Percentiles rank a stretch among this genome's conserved stretches.
These are phyloP conservation scores for Russula lepida DNA, from an alignment of 768 basidiomycete genomes.

Conservation along the genomic window DNA sequence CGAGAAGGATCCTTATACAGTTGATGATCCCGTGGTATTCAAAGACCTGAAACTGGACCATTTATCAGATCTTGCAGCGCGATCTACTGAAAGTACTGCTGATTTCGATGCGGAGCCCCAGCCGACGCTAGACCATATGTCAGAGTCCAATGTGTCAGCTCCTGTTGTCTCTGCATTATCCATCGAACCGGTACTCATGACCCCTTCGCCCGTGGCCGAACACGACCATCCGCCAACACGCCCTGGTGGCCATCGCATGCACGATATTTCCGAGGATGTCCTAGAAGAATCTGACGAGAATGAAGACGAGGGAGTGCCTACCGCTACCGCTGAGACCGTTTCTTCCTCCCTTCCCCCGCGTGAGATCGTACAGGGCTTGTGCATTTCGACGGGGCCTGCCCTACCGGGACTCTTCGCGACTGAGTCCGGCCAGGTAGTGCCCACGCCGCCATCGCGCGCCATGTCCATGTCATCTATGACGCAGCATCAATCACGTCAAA, in stretches of 20 bases:
- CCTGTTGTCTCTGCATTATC: slow-evolving; percentile 19
- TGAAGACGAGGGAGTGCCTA: background rate
- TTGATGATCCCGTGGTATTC: slow-evolving; percentile 6
- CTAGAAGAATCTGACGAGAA: slow-evolving; percentile 11
- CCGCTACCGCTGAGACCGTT: background rate
- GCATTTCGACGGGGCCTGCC: slow-evolving; percentile 41
- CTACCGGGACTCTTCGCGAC: slow-evolving; percentile 22
- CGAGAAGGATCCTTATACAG: slow-evolving; percentile 17
- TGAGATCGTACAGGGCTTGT: slow-evolving; percentile 43
- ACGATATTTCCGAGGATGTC: slow-evolving; percentile 23
- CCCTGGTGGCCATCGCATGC: slow-evolving; percentile 33
- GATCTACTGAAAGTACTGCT: background rate
- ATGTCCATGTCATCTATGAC: slow-evolving; percentile 23
- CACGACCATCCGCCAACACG: slow-evolving; percentile 26
- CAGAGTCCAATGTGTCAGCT: background rate
- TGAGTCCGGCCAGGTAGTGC: slow-evolving; percentile 4
- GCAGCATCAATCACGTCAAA: background rate
- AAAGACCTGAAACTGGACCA: background rate
- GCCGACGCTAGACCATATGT: slow-evolving; percentile 1
- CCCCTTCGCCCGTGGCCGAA: slow-evolving; percentile 23
- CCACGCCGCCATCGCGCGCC: slow-evolving; percentile 15
- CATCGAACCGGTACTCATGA: slow-evolving; percentile 48
- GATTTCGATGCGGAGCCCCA: background rate
- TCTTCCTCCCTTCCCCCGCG: background rate
- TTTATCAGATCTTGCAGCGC: slow-evolving; percentile 1